Base-by-base conservation (phyloP, 2,329 filamentous ascomycete species). In the Aspergillus versicolor region DNA sequence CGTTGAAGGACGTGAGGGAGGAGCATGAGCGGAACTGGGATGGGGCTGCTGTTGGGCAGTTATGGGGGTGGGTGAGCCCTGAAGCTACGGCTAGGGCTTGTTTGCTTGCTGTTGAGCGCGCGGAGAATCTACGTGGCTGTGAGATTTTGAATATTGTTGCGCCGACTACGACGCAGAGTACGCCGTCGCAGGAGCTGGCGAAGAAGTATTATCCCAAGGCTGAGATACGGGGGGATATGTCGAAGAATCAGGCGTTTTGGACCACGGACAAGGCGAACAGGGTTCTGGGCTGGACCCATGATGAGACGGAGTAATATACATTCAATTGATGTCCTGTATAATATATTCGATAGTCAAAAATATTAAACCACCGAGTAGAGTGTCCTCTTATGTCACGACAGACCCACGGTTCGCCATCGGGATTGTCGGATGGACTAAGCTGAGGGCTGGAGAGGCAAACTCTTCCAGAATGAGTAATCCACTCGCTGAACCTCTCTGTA, bases 31-130 rank as follows among this genome's bases (percentile, higher is more conserved):
- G 68, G 50, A 65, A 72, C 47, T 74, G 73, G 73, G 59, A 72
- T 3, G 61, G 64, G 8, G 63, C 69, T 1, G 74, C 63, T 6
- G 70, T 75, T 45, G 69, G 67, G 51, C 71, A 73, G 61, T 62
- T 75, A 3, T 75, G 71, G 71, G 70, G 69, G 7, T 75, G 73
- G 73, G 72, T 74, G 15, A 65, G 62, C 41, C 71, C 72, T 0
- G 54, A 62, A 13, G 73, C 72, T 3, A 71, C 69, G 2, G 74
- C 73, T 2, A 61, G 72, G 19, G 73, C 73, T 13, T 75, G 72
- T 57, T 58, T 75, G 24, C 53, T 71, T 22, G 60, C 67, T 7
- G 65, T 76, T 4, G 71, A 73, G 49, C 66, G 69, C 49, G 63
- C 58, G 6, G 65, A 73, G 21, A 66, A 67, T 11, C 66, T 69